phyloP scores from a whole-genome alignment of 2,329 filamentous ascomycete genomes.

The Penicillium rolfsii region DNA sequence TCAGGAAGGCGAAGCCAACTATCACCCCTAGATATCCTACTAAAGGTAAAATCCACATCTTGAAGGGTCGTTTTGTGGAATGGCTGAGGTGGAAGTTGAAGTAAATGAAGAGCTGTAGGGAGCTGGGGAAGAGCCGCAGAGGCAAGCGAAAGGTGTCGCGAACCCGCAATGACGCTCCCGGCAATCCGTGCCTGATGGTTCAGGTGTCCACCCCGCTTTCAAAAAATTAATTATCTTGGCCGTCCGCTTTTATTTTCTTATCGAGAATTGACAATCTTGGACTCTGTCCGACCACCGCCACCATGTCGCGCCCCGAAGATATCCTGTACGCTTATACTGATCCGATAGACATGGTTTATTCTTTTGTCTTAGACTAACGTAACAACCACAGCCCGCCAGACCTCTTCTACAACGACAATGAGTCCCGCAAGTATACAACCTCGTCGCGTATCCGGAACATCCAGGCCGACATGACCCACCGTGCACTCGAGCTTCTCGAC shows the following conservation, averaged over 20 bases:
- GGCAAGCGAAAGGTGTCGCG: constrained; percentile 4
- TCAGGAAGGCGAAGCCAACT: constrained; percentile 90
- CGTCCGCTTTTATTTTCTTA: constrained; percentile 5
- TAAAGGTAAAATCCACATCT: constrained; percentile 94
- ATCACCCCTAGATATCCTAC: constrained; percentile 86
- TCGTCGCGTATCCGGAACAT: constrained; percentile 94
- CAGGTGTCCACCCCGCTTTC: constrained; percentile 22
- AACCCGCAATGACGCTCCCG: constrained; percentile 11
- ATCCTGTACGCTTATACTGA: constrained; percentile 65
- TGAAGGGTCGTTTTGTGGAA: constrained; percentile 28
- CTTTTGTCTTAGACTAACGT: constrained; percentile 32
- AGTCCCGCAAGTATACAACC: constrained; percentile 97
- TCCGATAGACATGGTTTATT: background rate
- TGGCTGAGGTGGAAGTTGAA: background rate
- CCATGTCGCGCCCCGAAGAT: constrained; percentile 97
- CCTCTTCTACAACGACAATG: constrained; percentile 94
- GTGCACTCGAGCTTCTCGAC: constrained; percentile 87
- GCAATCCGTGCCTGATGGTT: constrained; percentile 7
- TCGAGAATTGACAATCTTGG: background rate
- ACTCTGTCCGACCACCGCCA: constrained; percentile 38
- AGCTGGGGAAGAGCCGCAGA: background rate
- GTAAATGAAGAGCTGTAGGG: background rate
- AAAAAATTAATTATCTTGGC: constrained; percentile 18
- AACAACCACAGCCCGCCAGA: constrained; percentile 72
- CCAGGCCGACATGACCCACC: constrained; percentile 90